These are phyloP conservation scores for barrel medic (Medicago truncatula) DNA, from an alignment of 306 rosid genomes.

Conservation along the genomic window DNA sequence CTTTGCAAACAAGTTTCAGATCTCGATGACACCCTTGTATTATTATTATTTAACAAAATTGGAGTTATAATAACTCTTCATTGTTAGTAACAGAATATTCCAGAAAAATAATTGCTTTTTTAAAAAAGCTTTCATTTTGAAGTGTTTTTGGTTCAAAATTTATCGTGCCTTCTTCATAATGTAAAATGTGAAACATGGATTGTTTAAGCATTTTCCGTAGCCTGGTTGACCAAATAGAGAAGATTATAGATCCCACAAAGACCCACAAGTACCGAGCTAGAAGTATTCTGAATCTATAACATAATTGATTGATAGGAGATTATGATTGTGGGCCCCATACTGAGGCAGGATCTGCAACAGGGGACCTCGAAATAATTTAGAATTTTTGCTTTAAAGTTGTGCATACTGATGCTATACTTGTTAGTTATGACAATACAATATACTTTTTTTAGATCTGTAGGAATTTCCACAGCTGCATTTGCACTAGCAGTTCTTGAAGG, in stretches of 20 bases:
- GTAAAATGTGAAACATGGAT: background rate
- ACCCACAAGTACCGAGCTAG: background rate
- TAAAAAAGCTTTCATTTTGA: background rate
- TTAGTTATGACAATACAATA: constrained; percentile 17
- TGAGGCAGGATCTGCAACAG: background rate
- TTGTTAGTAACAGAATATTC: constrained; percentile 2
- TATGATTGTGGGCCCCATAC: background rate
- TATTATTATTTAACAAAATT: background rate
- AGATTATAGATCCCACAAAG: background rate
- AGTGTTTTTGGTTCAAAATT: constrained; percentile 5
- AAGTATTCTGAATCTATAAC: background rate
- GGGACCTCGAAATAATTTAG: background rate
- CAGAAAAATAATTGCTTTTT: background rate
- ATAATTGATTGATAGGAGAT: background rate
- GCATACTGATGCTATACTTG: constrained; percentile 9
- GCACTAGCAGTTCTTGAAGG: constrained; percentile 92
- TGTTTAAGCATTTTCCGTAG: background rate
- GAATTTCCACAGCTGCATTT: constrained; percentile 81
- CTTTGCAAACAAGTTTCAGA: background rate
- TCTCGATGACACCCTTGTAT: background rate
- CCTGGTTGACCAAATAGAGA: background rate
- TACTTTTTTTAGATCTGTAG: constrained; percentile 70
- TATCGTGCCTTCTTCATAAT: background rate
- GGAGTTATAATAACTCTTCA: background rate
- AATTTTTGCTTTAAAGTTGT: background rate